Base-by-base conservation (phyloP, 768 basidiomycete genomes). In the Inosperma sp. region DNA sequence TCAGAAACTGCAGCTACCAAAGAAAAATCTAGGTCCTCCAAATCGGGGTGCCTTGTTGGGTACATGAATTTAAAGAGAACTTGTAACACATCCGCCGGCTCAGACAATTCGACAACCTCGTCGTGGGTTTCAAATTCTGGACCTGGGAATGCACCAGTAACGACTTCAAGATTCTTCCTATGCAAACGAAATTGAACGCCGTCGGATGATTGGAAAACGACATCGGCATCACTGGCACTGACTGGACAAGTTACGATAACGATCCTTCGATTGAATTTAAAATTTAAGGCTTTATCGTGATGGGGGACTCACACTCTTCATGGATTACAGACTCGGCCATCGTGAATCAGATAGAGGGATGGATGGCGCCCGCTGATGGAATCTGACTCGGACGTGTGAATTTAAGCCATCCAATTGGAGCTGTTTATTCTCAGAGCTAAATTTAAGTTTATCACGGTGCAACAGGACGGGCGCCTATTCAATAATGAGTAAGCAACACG, bases 41-140 rank as follows among this genome's bases (percentile, higher is more conserved):
- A 42, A 29, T 49, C 41, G 9, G 62, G 63, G 25, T 63, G 58
- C 10, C 55, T 46, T 26, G 50, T 31, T 2, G 65, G 62, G 23
- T 61, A 63, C n/a, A 64, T 50, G 34, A 63, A 68, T 19, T 56
- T 53, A 39, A 68, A 65, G 10, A 66, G 55, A 2, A 66, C 27
- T n/a, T 56, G 61, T 16, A 67, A 53, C 0, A 57, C 57, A 3
- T 29, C 45, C 2, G 55, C 49, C 0, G 39, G 39, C 44, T 67
- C 66, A 1, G 55, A 45, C 12, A 66, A 56, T 5, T 51, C 27
- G 5, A 60, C 57, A 3, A 52, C 48, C 37, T 64, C 65, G 3
- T 40, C 54, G 13, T 42, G 34, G 7, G 59, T 47, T 6, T 49
- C 46, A 16, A 60, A 52, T 48, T 56, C 51, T 13, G 53, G 42